phyloP scores from a whole-genome alignment of 2,329 filamentous ascomycete species.

The Mollisiaceae sp. region DNA sequence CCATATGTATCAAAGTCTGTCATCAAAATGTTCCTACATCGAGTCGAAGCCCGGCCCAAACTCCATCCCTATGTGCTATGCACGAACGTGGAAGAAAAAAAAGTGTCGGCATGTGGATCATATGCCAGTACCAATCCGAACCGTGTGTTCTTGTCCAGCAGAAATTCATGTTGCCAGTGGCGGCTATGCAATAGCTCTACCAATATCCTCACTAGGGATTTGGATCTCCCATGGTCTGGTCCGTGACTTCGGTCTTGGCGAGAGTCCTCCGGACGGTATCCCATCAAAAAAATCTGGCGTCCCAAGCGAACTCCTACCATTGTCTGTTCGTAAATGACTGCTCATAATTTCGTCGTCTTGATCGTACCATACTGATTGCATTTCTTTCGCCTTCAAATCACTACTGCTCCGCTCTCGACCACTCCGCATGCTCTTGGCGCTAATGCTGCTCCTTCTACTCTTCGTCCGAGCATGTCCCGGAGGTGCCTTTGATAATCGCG shows the following conservation, averaged over 20 bases:
- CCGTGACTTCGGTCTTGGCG: slow-evolving; percentile 36
- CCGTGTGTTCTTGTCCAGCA: slow-evolving; percentile 20
- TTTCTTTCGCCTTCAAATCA: slow-evolving; percentile 30
- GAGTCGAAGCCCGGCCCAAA: slow-evolving; percentile 25
- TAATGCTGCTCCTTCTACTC: slow-evolving; percentile 41
- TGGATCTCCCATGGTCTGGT: slow-evolving; percentile 23
- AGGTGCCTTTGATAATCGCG: slow-evolving; percentile 56
- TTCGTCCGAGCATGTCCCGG: slow-evolving; percentile 39
- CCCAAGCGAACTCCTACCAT: slow-evolving; percentile 31
- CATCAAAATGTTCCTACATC: slow-evolving; percentile 12
- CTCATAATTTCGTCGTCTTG: slow-evolving; percentile 18
- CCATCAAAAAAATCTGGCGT: slow-evolving; percentile 33
- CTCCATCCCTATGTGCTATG: slow-evolving; percentile 32
- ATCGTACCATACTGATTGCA: slow-evolving; percentile 34
- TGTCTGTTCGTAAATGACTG: slow-evolving; percentile 25
- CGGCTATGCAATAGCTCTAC: slow-evolving; percentile 37
- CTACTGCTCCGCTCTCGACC: slow-evolving; percentile 27
- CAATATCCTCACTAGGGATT: slow-evolving; percentile 31
- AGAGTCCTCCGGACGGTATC: slow-evolving; percentile 31
- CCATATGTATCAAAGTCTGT: slow-evolving; percentile 4
- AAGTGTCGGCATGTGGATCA: slow-evolving; percentile 12
- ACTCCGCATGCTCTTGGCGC: slow-evolving; percentile 39
- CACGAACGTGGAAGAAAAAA: slow-evolving; percentile 26
- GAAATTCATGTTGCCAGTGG: slow-evolving; percentile 19
- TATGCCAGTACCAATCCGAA: slow-evolving; percentile 16